These are phyloP conservation scores for Penicillium tannophilum DNA, from an alignment of 495 filamentous ascomycete genomes.

Conservation along the genomic window DNA sequence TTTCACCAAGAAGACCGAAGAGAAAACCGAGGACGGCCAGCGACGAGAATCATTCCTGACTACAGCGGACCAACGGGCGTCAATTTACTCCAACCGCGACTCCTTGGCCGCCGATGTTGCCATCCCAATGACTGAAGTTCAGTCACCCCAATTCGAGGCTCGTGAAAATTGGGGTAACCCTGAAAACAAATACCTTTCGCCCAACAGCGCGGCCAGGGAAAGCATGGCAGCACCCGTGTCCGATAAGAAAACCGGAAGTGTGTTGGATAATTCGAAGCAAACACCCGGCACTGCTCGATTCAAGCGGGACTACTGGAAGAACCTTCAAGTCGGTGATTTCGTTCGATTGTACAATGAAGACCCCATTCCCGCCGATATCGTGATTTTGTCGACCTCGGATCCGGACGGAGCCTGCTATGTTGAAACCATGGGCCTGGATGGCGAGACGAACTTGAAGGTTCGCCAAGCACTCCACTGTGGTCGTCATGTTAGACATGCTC, in stretches of 20 bases:
- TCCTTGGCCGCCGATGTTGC: conserved; percentile 54
- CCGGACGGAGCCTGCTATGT: conserved; percentile 94
- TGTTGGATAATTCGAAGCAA: conserved; percentile 62
- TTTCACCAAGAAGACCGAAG: conserved; percentile 36
- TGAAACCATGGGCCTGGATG: conserved; percentile 97
- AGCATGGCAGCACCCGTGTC: conserved; percentile 30
- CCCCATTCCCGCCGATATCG: conserved; percentile 90
- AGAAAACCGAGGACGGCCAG: conserved; percentile 41
- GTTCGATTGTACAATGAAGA: conserved; percentile 96
- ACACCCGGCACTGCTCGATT: conserved; percentile 71
- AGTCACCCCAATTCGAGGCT: conserved; percentile 69
- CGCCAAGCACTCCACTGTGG: conserved; percentile 88
- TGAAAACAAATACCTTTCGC: conserved; percentile 34
- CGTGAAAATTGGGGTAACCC: conserved; percentile 39
- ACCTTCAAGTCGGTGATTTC: conserved; percentile 92
- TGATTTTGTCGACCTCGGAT: conserved; percentile 95
- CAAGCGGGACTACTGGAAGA: conserved; percentile 94
- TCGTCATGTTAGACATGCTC: conserved; percentile 80
- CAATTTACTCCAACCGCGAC: conserved; percentile 61
- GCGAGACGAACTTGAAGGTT: conserved; percentile 97
- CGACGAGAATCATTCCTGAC: conserved; percentile 69
- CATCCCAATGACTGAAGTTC: conserved; percentile 96
- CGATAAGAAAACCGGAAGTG: conserved; percentile 60
- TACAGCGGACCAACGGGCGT: conserved; percentile 57
- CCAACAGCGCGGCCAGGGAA: conserved; percentile 36